Evolutionary conservation across 495 filamentous ascomycete species (phyloP), one percentile per base, ranked within the genome.

Genomic region (Tirmania nivea): DNA sequence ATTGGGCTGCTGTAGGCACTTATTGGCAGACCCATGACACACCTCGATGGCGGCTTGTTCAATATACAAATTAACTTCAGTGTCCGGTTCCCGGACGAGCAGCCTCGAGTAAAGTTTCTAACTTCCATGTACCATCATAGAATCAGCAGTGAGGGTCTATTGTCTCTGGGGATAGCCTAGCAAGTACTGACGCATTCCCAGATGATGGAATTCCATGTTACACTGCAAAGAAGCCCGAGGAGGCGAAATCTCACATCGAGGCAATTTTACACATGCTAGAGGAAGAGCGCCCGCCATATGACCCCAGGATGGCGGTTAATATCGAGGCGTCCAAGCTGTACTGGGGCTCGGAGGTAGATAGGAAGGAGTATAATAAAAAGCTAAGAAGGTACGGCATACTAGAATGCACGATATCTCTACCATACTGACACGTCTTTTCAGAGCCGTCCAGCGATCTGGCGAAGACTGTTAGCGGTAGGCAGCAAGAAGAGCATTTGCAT

Each of bases 21-120:
- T 65, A 90, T 94, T 62, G 90, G 90, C 36, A 77, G 82, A 50
- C 84, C 89, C 1, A 92, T 90, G 83, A 93, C 89, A 0, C 84
- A 87, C 57, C 74, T 94, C 5, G 92, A 96, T 55, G 90, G 90
- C 7, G 90, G 90, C 7, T 73, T 96, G 52, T 88, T 95, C 69
- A 75, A 74, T 52, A 80, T 95, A 60, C 80, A 73, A 58, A 72
- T 96, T 34, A 73, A 70, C 59, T 78, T 96, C 65, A 94, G 87
- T 59, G 79, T 87, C n/a, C 74, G 79, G 10, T 94, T 94, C 60
- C 90, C 90, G 0, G 78, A 82, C n/a, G 85, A 90, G 57, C 88
- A 94, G 57, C 90, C 92, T 11, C 75, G 90, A 52, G 78, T 86
- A 39, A 80, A 76, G 50, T 78, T 94, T 58, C 75, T 87, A 59